A percentile compares a stretch with the other conserved stretches of the same genome.
phyloP scores from a whole-genome alignment of 345 rosid species.

The Litchi chinensis region DNA sequence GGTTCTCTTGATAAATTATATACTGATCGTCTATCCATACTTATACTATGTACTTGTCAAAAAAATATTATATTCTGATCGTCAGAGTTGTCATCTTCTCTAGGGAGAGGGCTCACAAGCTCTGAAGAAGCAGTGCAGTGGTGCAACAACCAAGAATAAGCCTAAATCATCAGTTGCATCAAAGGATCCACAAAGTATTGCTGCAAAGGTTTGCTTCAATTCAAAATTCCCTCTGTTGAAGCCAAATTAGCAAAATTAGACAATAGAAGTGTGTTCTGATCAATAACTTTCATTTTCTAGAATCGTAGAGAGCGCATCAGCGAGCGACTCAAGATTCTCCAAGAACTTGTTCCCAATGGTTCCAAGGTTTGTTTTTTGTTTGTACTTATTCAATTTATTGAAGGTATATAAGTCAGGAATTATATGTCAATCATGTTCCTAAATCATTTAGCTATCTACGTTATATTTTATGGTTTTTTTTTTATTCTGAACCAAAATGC shows the following conservation, averaged over 20 bases:
- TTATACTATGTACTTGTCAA: not conserved
- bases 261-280: not conserved
- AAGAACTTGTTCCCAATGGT: slow-evolving; percentile 91
- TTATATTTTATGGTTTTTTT: not conserved
- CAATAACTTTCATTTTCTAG: slow-evolving; percentile 39
- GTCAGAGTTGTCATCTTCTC: too few relatives aligned
- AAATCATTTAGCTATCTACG: not conserved
- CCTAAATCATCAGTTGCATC: slow-evolving; percentile 49
- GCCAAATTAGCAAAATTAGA: slow-evolving; percentile 25
- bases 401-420: not conserved
- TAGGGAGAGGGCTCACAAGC: slow-evolving; percentile 56
- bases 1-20: too few relatives aligned
- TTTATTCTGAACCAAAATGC: not conserved
- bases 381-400: not conserved
- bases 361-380: slow-evolving; percentile 55
- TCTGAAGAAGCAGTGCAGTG: slow-evolving; percentile 57
- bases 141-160: slow-evolving; percentile 34
- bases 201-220: slow-evolving; percentile 74
- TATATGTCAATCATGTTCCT: not conserved
- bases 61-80: too few relatives aligned
- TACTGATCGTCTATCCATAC: too few relatives aligned
- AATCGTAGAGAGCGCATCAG: slow-evolving; percentile 91
- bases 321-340: slow-evolving; percentile 77
- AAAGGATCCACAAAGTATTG: slow-evolving; percentile 89
- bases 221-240: not conserved